Evolutionary conservation across 345 rosid genomes (phyloP).

Genomic region (Sonneratia caseolaris): DNA sequence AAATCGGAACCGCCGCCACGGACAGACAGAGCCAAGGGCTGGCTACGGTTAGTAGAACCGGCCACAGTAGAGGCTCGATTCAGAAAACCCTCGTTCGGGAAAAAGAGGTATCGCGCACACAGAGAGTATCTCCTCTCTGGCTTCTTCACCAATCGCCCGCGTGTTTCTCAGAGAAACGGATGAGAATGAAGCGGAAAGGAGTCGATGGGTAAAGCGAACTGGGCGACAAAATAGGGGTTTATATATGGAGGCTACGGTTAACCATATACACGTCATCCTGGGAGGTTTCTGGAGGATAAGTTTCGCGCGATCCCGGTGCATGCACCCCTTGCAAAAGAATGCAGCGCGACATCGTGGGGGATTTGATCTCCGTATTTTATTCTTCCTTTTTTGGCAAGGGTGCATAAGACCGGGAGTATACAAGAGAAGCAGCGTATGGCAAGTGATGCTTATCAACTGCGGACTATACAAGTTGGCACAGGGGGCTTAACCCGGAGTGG

Average conservation of each 20-base stretch:
- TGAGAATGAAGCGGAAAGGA: constrained; percentile 15
- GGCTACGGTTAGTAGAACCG: not conserved
- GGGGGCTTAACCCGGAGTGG: not conserved
- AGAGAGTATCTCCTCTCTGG: not conserved
- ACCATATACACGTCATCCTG: constrained; percentile 32
- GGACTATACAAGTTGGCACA: constrained; percentile 6
- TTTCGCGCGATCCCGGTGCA: not conserved
- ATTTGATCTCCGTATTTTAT: too few species aligned
- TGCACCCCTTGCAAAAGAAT: not conserved
- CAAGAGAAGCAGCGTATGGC: not conserved
- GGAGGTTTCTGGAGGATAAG: not conserved
- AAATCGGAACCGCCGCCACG: constrained; percentile 7
- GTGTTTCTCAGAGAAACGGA: constrained; percentile 30
- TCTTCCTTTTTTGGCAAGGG: not conserved
- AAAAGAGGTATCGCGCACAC: not conserved
- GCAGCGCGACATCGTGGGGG: too few species aligned
- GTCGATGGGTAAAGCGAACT: not conserved
- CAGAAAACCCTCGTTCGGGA: constrained; percentile 25
- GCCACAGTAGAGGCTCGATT: not conserved
- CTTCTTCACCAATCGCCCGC: constrained; percentile 8
- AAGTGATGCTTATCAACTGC: not conserved
- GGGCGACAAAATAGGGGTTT: not conserved
- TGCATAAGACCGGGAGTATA: not conserved
- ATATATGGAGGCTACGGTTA: constrained; percentile 48
- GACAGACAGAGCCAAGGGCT: constrained; percentile 5